phyloP scores from a whole-genome alignment of 2,329 filamentous ascomycete genomes.

The Ophiostoma quercus region DNA sequence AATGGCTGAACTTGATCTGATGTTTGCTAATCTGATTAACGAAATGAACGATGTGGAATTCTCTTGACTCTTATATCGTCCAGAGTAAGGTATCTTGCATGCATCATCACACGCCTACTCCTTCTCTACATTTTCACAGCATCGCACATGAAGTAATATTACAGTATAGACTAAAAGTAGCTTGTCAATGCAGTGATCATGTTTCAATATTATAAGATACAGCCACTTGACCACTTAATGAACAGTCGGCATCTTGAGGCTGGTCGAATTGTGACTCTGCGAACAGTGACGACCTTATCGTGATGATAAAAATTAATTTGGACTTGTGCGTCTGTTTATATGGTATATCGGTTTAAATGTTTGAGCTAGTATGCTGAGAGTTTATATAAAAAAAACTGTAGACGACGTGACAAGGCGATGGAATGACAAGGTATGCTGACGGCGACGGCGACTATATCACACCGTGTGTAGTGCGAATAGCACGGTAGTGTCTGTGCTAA shows the following conservation, averaged over 20 bases:
- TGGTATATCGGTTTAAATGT: background rate
- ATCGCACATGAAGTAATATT: background rate
- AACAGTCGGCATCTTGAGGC: background rate
- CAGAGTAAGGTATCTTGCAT: background rate
- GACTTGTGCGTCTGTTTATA: background rate
- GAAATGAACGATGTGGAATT: background rate
- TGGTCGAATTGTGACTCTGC: background rate
- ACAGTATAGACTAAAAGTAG: background rate
- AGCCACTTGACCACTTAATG: background rate
- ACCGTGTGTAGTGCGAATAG: background rate
- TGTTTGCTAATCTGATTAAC: background rate
- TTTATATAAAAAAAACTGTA: background rate
- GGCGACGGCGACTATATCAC: background rate
- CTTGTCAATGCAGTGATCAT: background rate
- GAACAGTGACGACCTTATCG: slow-evolving; percentile 8
- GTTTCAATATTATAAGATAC: background rate
- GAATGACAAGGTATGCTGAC: background rate
- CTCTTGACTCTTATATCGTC: background rate
- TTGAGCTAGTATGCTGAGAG: background rate
- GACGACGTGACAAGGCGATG: background rate
- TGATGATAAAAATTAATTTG: background rate
- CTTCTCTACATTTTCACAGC: background rate
- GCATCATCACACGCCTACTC: background rate
- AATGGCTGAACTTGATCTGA: background rate
- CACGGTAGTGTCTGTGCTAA: background rate